These are phyloP conservation scores for Mortierella polycephala DNA, from an alignment of 371 early-diverging fungal species.

Conservation along the genomic window DNA sequence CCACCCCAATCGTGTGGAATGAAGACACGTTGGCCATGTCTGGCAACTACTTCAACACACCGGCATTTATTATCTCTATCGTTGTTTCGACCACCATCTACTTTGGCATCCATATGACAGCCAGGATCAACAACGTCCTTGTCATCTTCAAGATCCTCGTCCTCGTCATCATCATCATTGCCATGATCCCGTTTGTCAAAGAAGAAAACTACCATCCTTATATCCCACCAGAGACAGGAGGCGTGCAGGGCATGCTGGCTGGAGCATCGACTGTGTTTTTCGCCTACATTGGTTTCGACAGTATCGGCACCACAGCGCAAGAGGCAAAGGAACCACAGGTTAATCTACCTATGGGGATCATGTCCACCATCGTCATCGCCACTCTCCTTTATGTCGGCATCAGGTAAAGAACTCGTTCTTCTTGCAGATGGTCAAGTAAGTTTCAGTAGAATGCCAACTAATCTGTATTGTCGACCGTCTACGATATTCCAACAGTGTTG, in stretches of 20 bases:
- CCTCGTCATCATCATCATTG: slow-evolving; percentile 82
- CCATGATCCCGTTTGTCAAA: slow-evolving; percentile 72
- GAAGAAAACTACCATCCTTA: slow-evolving; percentile 82
- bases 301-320: slow-evolving; percentile 88
- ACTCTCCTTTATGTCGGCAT: slow-evolving; percentile 84
- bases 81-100: slow-evolving; percentile 67
- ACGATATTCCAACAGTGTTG: slow-evolving; percentile 56
- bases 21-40: slow-evolving; percentile 57
- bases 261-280: slow-evolving; percentile 89
- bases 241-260: slow-evolving; percentile 77
- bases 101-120: slow-evolving; percentile 82
- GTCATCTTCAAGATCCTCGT: slow-evolving; percentile 83
- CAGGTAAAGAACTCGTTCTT: slow-evolving; percentile 27
- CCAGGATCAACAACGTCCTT: slow-evolving; percentile 74
- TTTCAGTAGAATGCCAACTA: background rate
- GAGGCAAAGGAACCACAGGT: slow-evolving; percentile 85
- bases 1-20: slow-evolving; percentile 71
- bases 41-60: slow-evolving; percentile 76
- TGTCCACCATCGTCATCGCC: slow-evolving; percentile 79
- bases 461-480: background rate
- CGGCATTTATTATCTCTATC: slow-evolving; percentile 75
- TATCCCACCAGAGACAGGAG: slow-evolving; percentile 75
- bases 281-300: slow-evolving; percentile 89
- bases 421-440: background rate
- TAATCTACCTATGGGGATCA: slow-evolving; percentile 91